Percentiles rank a stretch among this genome's conserved stretches.
These are phyloP conservation scores for Oryza meridionalis DNA, from an alignment of 176 grass and related monocot species.

Conservation along the genomic window DNA sequence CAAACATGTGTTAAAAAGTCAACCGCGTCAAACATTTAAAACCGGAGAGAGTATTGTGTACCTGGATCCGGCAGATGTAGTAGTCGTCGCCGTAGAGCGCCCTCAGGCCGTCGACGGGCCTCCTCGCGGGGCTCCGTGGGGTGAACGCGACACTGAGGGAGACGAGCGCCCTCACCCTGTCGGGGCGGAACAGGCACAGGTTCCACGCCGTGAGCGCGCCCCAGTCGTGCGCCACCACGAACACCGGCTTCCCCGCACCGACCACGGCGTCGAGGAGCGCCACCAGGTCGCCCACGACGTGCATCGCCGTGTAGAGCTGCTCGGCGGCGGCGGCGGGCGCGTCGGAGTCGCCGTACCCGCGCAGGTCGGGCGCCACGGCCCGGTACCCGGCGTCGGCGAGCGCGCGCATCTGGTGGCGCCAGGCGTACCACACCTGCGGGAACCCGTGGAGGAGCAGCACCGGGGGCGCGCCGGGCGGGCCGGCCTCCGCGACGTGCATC, in stretches of 20 bases:
- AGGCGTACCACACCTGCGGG: constrained; percentile 60
- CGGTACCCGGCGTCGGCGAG: constrained; percentile 42
- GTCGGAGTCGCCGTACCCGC: constrained; percentile 47
- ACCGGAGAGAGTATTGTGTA: constrained; percentile 9
- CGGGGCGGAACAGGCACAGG: constrained; percentile 59
- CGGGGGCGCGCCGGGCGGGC: not conserved
- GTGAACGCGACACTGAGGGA: constrained; percentile 55
- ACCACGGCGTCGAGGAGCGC: constrained; percentile 36
- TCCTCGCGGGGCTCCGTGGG: constrained; percentile 45
- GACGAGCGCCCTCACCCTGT: constrained; percentile 61
- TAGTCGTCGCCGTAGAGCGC: constrained; percentile 63
- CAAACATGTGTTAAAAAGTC: too few species aligned
- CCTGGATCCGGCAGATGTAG: constrained; percentile 67
- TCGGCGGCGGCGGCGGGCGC: not conserved
- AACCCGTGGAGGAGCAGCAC: constrained; percentile 61
- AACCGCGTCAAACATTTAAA: too few species aligned
- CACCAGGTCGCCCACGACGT: constrained; percentile 45
- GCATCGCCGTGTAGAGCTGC: constrained; percentile 34
- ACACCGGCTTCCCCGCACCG: constrained; percentile 38
- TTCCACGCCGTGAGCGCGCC: constrained; percentile 62
- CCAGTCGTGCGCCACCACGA: constrained; percentile 74
- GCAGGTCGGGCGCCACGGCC: constrained; percentile 48
- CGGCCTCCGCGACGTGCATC: constrained; percentile 53
- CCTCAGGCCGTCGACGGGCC: constrained; percentile 42
- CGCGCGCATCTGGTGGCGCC: constrained; percentile 57